Base-by-base conservation (phyloP, 176 grass and related monocot genomes). In the Melocanna baccifera region DNA sequence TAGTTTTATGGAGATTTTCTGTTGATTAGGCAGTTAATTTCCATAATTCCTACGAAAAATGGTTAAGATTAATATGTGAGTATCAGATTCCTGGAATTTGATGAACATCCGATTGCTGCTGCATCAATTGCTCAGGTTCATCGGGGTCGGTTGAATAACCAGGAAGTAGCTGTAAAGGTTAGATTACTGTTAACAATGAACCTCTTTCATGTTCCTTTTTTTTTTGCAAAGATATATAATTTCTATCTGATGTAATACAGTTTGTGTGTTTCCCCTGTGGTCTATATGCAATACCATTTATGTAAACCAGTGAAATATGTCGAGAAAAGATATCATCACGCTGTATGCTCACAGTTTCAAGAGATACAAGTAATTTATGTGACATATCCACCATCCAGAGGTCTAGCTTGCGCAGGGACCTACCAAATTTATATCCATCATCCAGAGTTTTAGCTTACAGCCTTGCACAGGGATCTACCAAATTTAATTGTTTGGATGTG, bases 111-210 rank as follows among this genome's bases (percentile, higher is more conserved):
- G 36, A 91, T 95, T 88, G 92, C 95, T 91, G 95, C 92, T 88
- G 92, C 95, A 90, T 98, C 95, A 91, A 93, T 98, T 93, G 92
- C 95, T 90, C 95, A 98, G 85, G 95, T 98, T 57, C 95, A 98
- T 84, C 79, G 74, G 81, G 92, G 91, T 39, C 79, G 90, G 40
- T 85, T 98, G 89, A 90, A 85, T 76, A 93, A 89, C 29, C 82
- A 91, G 88, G 92, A 93, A 87, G 92, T 98, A 72, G 92, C 95
- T 84, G 88, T 98, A 46, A 98, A 98, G 92, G 92, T 98, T 50
- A 80, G 86, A 82, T 83, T 86, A 39, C 71, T 81, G 79, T 61
- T 67, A 62, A 76, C 37, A 71, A n/a, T 61, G 14, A 3, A 69
- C 42, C 56, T 48, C 3, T 83, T 93, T 74, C 23, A 20, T 73